Base-by-base conservation (phyloP, 495 filamentous ascomycete genomes). In the Penicillium maclennaniae region DNA sequence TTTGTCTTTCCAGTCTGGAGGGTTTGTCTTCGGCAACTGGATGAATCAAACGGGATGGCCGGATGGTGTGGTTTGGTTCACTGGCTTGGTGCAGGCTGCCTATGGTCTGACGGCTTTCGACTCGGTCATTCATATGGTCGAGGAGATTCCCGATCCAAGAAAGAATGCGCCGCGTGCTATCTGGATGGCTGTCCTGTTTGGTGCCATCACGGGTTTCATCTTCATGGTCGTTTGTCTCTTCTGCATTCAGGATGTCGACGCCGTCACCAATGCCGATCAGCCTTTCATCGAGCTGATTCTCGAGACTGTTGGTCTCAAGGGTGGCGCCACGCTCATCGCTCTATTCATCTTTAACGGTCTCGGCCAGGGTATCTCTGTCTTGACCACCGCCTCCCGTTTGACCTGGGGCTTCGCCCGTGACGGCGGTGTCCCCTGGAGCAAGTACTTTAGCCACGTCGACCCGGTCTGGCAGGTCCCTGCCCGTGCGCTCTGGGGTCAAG, bases 171-270 rank as follows among this genome's bases (percentile, higher is more conserved):
- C 74, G 0, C 58, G 62, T 3, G 68, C 71, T 3, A 75, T 77
- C 51, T 73, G 67, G 62, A 68, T 75, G 43, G 66, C 72, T 4
- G 71, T 77, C 1, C 51, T 70, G 4, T 67, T 69, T 25, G 74
- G 73, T 84, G 48, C 87, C 10, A 48, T 77, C 23, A 72, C 70
- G n/a, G 84, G 87, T 0, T 88, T 91, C 62, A 75, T 80, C 61
- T 92, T 88, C 66, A 81, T 86, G 60, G 82, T 92, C 26, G 80
- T 87, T 25, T 78, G 91, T 41, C 80, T 87, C 43, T 92, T 91
- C 66, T 77, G 78, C 52, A 88, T 92, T 56, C 84, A 77, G 51
- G 78, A 84, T 55, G 68, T 91, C 38, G 71, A 77, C 28, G 69
- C 71, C 0, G 78, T 91, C 19, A 71, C 86, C 58, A 67, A 72